phyloP scores from a whole-genome alignment of 495 filamentous ascomycete genomes.

The Aspergillus heteromorphus region DNA sequence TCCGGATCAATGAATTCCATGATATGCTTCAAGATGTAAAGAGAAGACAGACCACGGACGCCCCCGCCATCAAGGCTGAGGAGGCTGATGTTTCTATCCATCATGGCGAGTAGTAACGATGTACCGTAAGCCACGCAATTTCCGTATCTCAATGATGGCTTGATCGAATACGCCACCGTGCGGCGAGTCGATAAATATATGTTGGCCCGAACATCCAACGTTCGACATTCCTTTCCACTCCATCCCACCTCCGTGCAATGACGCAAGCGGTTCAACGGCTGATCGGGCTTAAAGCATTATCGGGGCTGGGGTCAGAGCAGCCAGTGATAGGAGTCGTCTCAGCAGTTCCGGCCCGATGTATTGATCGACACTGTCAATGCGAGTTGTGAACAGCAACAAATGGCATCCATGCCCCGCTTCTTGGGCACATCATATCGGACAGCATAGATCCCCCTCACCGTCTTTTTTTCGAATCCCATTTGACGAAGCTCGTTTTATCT shows the following conservation, averaged over 20 bases:
- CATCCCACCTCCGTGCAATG: not conserved
- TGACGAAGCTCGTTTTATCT: not conserved
- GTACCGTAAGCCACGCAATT: not conserved
- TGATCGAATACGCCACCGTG: not conserved
- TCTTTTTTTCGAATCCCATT: not conserved
- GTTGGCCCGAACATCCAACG: not conserved
- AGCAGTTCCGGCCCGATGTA: not conserved
- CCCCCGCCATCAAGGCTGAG: slow-evolving; percentile 52
- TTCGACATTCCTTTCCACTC: not conserved
- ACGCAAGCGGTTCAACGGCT: not conserved
- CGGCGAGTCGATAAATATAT: not conserved
- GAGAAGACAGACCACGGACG: slow-evolving; percentile 46
- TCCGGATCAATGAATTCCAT: slow-evolving; percentile 38
- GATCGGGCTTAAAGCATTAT: slow-evolving; percentile 1
- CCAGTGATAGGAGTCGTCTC: not conserved
- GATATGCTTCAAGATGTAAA: slow-evolving; percentile 46
- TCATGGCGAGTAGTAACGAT: slow-evolving; percentile 4
- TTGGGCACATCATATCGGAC: not conserved
- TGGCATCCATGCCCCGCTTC: not conserved
- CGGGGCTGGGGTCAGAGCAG: slow-evolving; percentile 1
- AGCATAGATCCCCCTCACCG: not conserved
- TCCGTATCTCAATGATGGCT: no score
- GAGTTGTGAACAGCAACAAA: not conserved
- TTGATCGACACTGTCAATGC: slow-evolving; percentile 1
- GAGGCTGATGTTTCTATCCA: slow-evolving; percentile 25